Evolutionary conservation across 441 rosid species (phyloP), one percentile per base, ranked within the genome.

Genomic region (Brassica hybrid): DNA sequence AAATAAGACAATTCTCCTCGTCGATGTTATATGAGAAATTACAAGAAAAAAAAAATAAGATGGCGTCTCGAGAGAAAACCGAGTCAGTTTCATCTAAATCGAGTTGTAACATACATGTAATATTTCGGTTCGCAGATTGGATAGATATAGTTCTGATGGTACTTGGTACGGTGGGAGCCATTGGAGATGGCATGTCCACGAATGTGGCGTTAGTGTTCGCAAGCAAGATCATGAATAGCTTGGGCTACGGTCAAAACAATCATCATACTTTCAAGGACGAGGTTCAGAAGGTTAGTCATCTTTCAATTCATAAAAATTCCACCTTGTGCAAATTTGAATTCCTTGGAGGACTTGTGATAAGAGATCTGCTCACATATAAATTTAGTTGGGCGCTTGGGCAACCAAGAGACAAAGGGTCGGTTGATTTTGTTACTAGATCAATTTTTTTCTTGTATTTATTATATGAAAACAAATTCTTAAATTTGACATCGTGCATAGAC

Each of bases 181-280:
- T 94, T 67, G 97, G 98, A 34, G 97, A 94, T 84, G 97, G 97
- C 50, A 88, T 91, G 97, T 91, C 97, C 6, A 91, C 93, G 18
- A 90, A 90, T 65, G 81, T 83, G 68, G 83, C 91, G 58, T 83
- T 91, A 62, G 80, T 94, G 9, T 94, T 91, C 62, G 93, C 97
- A 13, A 88, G 98, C 86, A 86, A 83, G 69, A 54, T 94, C 19
- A 86, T 94, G 93, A 91, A 94, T 64, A 89, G 88, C 78, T 83
- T 94, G 83, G 97, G 96, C 13, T 82, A 80, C 65, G 91, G 97
- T 71, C 77, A 77, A 73, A 78, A 84, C 69, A 80, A 83, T 65
- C 81, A 78, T 59, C 75, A 71, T 54, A 84, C 80, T 76, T 94
- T 91, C 84, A 88, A 89, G 89, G 73, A 75, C 12, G 86, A 89